Evolutionary conservation across 2,329 filamentous ascomycete genomes (phyloP).

Genomic region (Cordyceps sp.): DNA sequence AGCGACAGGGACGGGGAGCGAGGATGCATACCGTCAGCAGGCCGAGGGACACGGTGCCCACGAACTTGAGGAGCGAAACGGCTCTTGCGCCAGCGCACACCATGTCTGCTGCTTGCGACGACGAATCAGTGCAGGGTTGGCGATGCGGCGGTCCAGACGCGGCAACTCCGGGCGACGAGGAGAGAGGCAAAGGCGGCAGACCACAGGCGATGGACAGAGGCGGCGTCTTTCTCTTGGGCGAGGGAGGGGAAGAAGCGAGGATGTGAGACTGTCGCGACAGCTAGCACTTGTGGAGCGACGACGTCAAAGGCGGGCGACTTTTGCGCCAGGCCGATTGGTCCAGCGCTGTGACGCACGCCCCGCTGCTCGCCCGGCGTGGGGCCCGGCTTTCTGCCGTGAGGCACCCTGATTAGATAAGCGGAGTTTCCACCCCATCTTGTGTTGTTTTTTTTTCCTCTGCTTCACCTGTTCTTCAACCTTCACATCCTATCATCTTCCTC

Average conservation of each 20-base stretch:
- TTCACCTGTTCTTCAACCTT: background rate
- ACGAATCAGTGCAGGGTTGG: background rate
- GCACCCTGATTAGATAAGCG: background rate
- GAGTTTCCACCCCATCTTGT: too few species aligned
- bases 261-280: too few species aligned
- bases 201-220: too few species aligned
- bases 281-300: too few species aligned
- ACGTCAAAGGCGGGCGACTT: too few species aligned
- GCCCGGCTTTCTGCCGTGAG: background rate
- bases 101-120: constrained; percentile 26
- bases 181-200: background rate
- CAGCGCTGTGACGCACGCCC: too few species aligned
- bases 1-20: too few species aligned
- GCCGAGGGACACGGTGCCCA: constrained; percentile 78
- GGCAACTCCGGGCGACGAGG: background rate
- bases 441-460: background rate
- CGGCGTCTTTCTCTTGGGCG: too few species aligned
- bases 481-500: too few species aligned
- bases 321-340: too few species aligned
- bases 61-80: constrained; percentile 74
- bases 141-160: background rate
- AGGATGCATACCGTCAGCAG: constrained; percentile 58
- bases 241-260: too few species aligned
- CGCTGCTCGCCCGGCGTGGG: background rate
- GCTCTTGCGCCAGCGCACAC: constrained; percentile 34